Evolutionary conservation across 2,329 filamentous ascomycete species (phyloP).

Genomic region (Fusarium concolor): DNA sequence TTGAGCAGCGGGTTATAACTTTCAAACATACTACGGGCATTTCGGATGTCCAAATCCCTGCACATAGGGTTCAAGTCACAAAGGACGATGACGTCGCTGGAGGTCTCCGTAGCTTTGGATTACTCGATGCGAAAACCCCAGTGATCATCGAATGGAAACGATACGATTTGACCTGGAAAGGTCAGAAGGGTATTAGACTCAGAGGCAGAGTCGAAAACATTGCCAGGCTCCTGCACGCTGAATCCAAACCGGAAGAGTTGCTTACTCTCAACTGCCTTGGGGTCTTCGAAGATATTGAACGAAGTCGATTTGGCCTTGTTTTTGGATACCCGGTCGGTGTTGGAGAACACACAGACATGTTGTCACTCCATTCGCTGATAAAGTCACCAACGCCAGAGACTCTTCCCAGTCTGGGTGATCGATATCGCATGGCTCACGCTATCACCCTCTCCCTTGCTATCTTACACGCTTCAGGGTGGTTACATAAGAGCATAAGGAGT

Average conservation of each 20-base stretch:
- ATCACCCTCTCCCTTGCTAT: not conserved
- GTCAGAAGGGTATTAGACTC: not conserved
- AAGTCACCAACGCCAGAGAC: slow-evolving; percentile 1
- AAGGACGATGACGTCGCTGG: not conserved
- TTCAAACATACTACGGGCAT: not conserved
- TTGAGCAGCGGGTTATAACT: not conserved
- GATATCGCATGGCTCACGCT: not conserved
- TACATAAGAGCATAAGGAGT: slow-evolving; percentile 21
- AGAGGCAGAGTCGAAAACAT: slow-evolving; percentile 10
- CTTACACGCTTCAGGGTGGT: slow-evolving; percentile 11
- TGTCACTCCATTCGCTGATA: not conserved
- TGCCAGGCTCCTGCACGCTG: not conserved
- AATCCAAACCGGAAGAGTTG: slow-evolving; percentile 1
- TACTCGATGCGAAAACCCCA: not conserved
- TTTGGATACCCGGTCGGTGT: not conserved
- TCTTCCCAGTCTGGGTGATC: not conserved
- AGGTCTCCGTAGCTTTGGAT: not conserved
- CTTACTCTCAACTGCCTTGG: slow-evolving; percentile 7
- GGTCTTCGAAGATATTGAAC: not conserved
- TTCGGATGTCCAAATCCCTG: not conserved
- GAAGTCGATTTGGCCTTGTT: not conserved
- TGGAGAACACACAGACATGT: not conserved
- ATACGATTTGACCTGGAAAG: slow-evolving; percentile 6
- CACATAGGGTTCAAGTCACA: not conserved
- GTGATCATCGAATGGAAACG: not conserved